A percentile compares a stretch with the other conserved stretches of the same genome.
phyloP scores from a whole-genome alignment of 1,284 basidiomycete species.

The Amylostereum areolatum region DNA sequence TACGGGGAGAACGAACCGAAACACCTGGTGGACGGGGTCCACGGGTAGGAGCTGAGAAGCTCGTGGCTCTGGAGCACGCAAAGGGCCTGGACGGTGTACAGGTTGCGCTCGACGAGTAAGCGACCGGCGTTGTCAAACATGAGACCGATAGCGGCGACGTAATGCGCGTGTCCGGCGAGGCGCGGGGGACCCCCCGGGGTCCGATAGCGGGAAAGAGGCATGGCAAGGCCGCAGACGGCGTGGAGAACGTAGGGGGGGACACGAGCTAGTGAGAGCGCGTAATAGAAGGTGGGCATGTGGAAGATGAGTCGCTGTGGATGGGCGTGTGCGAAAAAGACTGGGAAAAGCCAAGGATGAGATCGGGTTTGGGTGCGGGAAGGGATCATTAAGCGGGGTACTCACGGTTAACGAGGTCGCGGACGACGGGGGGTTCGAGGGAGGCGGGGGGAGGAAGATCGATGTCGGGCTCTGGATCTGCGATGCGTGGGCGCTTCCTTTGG shows the following conservation, averaged over 20 bases:
- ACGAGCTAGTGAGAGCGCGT: conserved; percentile 53
- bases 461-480: conserved; percentile 11
- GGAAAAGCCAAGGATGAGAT: conserved; percentile 5
- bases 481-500: conserved; percentile 15
- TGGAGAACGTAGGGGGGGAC: conserved; percentile 65
- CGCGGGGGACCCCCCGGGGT: conserved; percentile 55
- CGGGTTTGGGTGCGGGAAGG: conserved; percentile 9
- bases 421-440: conserved; percentile 52
- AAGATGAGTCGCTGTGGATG: conserved; percentile 69
- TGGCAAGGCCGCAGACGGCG: conserved; percentile 69
- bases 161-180: conserved; percentile 64
- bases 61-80: conserved; percentile 66
- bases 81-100: conserved; percentile 68
- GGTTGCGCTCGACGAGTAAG: conserved; percentile 45
- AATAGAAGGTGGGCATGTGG: conserved; percentile 69
- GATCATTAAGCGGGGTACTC: conserved; percentile 23
- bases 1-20: conserved; percentile 21
- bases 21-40: conserved; percentile 28
- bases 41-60: conserved; percentile 37
- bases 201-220: conserved; percentile 58
- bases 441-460: conserved; percentile 13
- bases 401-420: conserved; percentile 71
- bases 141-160: conserved; percentile 55
- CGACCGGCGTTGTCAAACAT: conserved; percentile 66
- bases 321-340: conserved; percentile 78